These are phyloP conservation scores for Trichocomaceae sp. DNA, from an alignment of 2,329 filamentous ascomycete genomes.

Conservation along the genomic window DNA sequence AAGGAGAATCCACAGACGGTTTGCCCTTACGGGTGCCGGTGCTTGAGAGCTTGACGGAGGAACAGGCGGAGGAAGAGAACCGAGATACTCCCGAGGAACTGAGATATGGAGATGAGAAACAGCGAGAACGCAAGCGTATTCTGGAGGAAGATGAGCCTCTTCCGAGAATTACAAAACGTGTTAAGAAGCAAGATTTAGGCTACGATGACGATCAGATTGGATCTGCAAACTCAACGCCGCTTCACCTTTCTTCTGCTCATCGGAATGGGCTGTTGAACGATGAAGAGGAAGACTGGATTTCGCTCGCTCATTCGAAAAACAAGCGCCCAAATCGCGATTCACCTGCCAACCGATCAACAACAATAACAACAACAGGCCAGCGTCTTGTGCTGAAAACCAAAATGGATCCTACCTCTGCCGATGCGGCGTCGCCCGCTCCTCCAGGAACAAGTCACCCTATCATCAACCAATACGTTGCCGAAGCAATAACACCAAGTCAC, in stretches of 20 bases:
- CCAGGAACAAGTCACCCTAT: slow-evolving; percentile 37
- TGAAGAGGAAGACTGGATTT: slow-evolving; percentile 38
- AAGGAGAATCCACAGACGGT: slow-evolving; percentile 37
- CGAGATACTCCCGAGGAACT: slow-evolving; percentile 44
- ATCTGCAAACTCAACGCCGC: slow-evolving; percentile 32
- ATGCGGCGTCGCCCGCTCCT: slow-evolving; percentile 38
- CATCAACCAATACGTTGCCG: slow-evolving; percentile 35
- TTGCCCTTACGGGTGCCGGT: slow-evolving; percentile 43
- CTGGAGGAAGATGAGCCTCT: slow-evolving; percentile 43
- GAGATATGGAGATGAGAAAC: slow-evolving; percentile 44
- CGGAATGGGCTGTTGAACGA: slow-evolving; percentile 20
- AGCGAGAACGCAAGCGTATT: slow-evolving; percentile 44
- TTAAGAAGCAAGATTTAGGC: slow-evolving; percentile 35
- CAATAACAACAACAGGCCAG: slow-evolving; percentile 27
- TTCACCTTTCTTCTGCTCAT: slow-evolving; percentile 33
- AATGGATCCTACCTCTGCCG: slow-evolving; percentile 35
- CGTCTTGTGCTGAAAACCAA: slow-evolving; percentile 41
- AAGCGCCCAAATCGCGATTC: slow-evolving; percentile 36
- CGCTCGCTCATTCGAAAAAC: slow-evolving; percentile 31
- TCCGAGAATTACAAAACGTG: slow-evolving; percentile 39
- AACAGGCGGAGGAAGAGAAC: slow-evolving; percentile 46
- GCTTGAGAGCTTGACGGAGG: slow-evolving; percentile 43
- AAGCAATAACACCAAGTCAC: slow-evolving; percentile 25
- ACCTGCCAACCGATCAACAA: slow-evolving; percentile 28
- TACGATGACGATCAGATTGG: slow-evolving; percentile 30